A percentile compares a stretch with the other conserved stretches of the same genome.
Conservation (phyloP, 2,329 filamentous ascomycete species). For the Aspergillus sp. region DNA sequence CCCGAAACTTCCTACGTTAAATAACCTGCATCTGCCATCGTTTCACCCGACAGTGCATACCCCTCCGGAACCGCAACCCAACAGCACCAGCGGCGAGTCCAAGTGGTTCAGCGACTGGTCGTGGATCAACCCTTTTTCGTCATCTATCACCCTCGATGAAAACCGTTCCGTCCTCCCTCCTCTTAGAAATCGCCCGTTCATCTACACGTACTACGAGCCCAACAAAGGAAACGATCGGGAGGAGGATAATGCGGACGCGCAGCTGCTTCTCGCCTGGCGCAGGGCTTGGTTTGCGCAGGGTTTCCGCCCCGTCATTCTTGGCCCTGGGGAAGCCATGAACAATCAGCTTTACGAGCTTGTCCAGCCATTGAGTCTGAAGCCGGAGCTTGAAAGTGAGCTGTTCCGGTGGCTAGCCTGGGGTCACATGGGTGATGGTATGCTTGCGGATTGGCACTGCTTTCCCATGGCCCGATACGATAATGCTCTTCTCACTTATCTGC, state of each 20-base stretch:
- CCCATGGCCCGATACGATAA: constrained; percentile 82
- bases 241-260: constrained; percentile 71
- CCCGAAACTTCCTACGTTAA: constrained; percentile 48
- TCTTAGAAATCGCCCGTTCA: constrained; percentile 65
- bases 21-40: constrained; percentile 61
- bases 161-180: constrained; percentile 81
- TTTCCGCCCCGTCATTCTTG: constrained; percentile 80
- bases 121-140: constrained; percentile 89
- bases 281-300: constrained; percentile 95
- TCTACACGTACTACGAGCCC: constrained; percentile 91
- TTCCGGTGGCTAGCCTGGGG: constrained; percentile 92
- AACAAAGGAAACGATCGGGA: constrained; percentile 63
- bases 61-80: constrained; percentile 66
- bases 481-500: constrained; percentile 68
- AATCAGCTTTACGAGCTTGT: constrained; percentile 77
- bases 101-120: constrained; percentile 88
- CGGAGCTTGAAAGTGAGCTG: constrained; percentile 66
- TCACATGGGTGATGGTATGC: constrained; percentile 79
- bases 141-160: constrained; percentile 75
- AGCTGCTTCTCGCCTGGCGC: constrained; percentile 81
- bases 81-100: constrained; percentile 75
- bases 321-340: constrained; percentile 75
- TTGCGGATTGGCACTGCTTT: constrained; percentile 76
- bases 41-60: constrained; percentile 71
- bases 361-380: constrained; percentile 60